Conservation (phyloP, 129 eudicot genomes). For the Ambrosia trifida region DNA sequence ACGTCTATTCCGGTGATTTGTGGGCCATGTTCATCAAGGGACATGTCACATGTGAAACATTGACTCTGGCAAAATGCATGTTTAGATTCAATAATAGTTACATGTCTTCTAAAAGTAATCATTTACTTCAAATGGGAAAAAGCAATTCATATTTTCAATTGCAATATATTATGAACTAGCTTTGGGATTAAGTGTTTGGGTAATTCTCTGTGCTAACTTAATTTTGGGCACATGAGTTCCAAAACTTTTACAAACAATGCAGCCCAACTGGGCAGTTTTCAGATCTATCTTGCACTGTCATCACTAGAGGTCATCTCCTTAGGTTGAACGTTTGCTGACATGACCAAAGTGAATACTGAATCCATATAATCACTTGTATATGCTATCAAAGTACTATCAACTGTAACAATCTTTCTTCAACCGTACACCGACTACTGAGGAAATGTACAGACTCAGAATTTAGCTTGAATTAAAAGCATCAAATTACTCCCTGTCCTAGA, state of each 20-base stretch:
- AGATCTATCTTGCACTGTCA: conserved; percentile 16
- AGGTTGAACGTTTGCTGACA: background rate
- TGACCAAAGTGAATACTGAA: background rate
- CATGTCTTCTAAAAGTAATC: background rate
- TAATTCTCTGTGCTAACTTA: background rate
- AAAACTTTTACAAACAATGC: background rate
- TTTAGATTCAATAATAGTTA: background rate
- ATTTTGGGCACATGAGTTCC: background rate
- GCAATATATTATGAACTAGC: background rate
- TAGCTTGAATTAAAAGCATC: background rate
- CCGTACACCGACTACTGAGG: background rate
- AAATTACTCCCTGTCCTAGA: background rate
- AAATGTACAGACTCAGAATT: background rate
- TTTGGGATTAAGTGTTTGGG: background rate
- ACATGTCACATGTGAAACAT: conserved; percentile 8
- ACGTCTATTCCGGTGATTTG: conserved; percentile 1
- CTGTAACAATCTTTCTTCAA: background rate
- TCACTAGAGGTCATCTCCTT: background rate
- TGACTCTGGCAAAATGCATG: conserved; percentile 4
- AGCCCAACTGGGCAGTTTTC: conserved; percentile 9
- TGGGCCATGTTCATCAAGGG: conserved; percentile 4
- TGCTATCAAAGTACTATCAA: conserved; percentile 3
- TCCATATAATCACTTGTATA: conserved; percentile 10
- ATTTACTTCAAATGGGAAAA: background rate
- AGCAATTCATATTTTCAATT: background rate